Base-by-base conservation (phyloP, 83 land plant species). In the Picea engelmannii region DNA sequence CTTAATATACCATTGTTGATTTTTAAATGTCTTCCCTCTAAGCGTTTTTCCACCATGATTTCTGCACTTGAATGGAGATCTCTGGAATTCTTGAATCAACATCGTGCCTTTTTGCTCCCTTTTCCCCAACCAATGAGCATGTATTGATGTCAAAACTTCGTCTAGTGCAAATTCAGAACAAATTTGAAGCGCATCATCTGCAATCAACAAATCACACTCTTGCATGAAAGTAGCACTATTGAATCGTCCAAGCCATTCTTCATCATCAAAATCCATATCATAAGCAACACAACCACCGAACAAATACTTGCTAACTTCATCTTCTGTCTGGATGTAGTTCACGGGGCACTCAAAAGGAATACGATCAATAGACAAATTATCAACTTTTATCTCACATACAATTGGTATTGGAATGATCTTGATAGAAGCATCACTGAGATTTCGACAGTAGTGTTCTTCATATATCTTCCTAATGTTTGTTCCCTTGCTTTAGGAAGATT, bases 201-300 rank as follows among this genome's bases (percentile, higher is more conserved):
- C 80, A 9, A 83, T 78, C 69, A 75, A 38, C 21, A 66, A 42
- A 24, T 80, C 82, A 81, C 84, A 84, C 5, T 81, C 70, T 80
- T 59, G 66, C 44, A 35, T 6, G 70, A 81, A 88, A 7, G 73
- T 66, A 63, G 20, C 75, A 47, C 52, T 67, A 78, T 92, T 90
- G 67, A 87, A 84, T 40, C 71, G 76, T 4, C 70, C 21, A 20
- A 90, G 86, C 91, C 91, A 92, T 55, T 83, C 69, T 75, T 90
- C 95, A 90, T 92, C 95, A 6, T 84, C 95, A 17, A 90, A 90
- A 68, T 92, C 95, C 86, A 88, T 83, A 62, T 92, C 95, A 86
- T 92, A 92, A 38, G 24, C 66, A 5, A 88, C 65, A 40, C 59
- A 69, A 35, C 71, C 86, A 65, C 79, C 82, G 10, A 18, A 44